Base-by-base conservation (phyloP, 2,329 filamentous ascomycete genomes). In the Plectosphaerella sp. region DNA sequence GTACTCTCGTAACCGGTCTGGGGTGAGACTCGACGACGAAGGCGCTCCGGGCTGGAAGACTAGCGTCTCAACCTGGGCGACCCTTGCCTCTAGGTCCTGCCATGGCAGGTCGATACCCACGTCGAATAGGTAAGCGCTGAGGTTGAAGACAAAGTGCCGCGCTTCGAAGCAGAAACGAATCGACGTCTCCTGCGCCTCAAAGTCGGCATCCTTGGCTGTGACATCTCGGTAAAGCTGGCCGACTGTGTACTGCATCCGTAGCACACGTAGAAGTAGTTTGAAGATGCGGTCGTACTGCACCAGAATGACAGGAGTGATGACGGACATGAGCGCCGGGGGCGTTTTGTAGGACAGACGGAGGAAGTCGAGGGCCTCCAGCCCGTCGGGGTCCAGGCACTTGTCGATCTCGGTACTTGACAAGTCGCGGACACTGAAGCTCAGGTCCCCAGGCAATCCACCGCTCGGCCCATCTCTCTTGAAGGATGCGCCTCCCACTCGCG, bases 351-450 rank as follows among this genome's bases (percentile, higher is more conserved):
- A 88, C 8, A 99, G 73, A 2, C 90, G 84, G 15, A 99, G 75
- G 62, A 99, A 97, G 68, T 97, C 94, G n/a, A 97, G 76, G 0
- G 94, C 94, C 64, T 93, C 86, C 16, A 97, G 78, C 0, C 87
- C 88, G 63, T 89, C 81, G 0, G 91, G 86, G 61, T 97, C 83
- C 77, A 95, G 86, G 67, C 91, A 93, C 56, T 80, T 84, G 49
- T 91, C 83, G 47, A 96, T 89, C 59, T 97, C 91, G 46, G 87
- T 85, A 8, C 84, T 77, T 0, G 85, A 80, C 56, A 97, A 77
- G 59, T 93, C 87, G 37, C 94, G 87, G 22, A 99, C 87, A 0
- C 89, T 84, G 65, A 99, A 97, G 66, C 85, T 89, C 28, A 92
- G 69, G 22, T 86, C 83, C 0, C 88, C 87, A 0, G 87, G 87